phyloP scores from a whole-genome alignment of 306 rosid species.

The barrel medic (Medicago truncatula) region DNA sequence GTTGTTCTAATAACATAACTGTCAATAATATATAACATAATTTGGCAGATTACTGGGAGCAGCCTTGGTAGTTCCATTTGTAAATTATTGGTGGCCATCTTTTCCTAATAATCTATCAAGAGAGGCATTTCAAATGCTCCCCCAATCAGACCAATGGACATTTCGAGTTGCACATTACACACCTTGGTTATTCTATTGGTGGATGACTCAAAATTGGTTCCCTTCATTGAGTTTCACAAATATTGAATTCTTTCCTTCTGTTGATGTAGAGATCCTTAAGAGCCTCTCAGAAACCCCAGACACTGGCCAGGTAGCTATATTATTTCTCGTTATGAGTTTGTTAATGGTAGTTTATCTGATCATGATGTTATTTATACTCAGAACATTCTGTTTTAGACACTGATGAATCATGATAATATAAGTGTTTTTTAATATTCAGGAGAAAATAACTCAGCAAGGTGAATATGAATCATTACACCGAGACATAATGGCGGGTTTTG shows the following conservation, averaged over 20 bases:
- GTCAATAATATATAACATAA: background rate
- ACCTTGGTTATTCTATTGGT: slow-evolving; percentile 83
- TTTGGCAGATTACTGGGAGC: slow-evolving; percentile 78
- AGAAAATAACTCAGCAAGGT: slow-evolving; percentile 71
- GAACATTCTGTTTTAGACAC: background rate
- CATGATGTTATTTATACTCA: no score
- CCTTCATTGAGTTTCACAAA: slow-evolving; percentile 54
- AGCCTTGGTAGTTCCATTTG: slow-evolving; percentile 71
- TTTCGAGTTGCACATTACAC: slow-evolving; percentile 65
- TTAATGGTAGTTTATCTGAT: no score
- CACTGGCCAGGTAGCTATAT: slow-evolving; percentile 49
- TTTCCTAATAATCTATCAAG: slow-evolving; percentile 53
- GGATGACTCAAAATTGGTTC: slow-evolving; percentile 84
- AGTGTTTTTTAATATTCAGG: slow-evolving; percentile 42
- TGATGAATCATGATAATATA: background rate
- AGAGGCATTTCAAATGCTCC: slow-evolving; percentile 50
- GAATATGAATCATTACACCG: slow-evolving; percentile 63
- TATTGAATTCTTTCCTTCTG: slow-evolving; percentile 27
- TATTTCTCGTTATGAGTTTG: no score
- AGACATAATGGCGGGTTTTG: slow-evolving; percentile 58
- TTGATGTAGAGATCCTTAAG: slow-evolving; percentile 58
- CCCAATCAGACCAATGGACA: slow-evolving; percentile 49
- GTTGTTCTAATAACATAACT: background rate
- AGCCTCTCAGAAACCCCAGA: slow-evolving; percentile 42
- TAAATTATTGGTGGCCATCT: slow-evolving; percentile 76